Conservation (phyloP, 805 yeast species). For the Metschnikowia corniflorae region DNA sequence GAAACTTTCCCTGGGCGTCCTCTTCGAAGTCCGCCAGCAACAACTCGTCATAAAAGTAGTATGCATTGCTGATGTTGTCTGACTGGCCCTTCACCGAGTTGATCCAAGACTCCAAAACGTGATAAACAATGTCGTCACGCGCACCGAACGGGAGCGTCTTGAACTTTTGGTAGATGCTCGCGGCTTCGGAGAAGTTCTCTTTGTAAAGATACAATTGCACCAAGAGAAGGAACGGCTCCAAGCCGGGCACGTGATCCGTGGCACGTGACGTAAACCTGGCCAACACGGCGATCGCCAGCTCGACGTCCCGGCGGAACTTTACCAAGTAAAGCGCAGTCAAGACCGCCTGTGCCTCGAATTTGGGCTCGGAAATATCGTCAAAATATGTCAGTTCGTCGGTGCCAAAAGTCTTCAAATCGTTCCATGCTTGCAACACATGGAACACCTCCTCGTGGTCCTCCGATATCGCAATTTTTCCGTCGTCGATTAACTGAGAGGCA, state of each 20-base stretch:
- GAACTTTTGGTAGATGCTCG: slow-evolving; percentile 30
- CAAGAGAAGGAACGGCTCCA: slow-evolving; percentile 40
- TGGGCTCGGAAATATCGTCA: slow-evolving; percentile 34
- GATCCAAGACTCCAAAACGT: slow-evolving; percentile 74
- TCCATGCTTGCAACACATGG: slow-evolving; percentile 40
- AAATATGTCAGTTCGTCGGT: slow-evolving; percentile 42
- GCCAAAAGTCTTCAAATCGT: slow-evolving; percentile 41
- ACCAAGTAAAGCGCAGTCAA: slow-evolving; percentile 39
- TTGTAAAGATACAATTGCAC: slow-evolving; percentile 38
- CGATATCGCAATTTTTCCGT: slow-evolving; percentile 32
- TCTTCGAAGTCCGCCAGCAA: slow-evolving; percentile 47
- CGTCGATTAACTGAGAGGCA: slow-evolving; percentile 37
- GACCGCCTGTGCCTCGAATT: slow-evolving; percentile 40
- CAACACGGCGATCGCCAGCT: slow-evolving; percentile 34
- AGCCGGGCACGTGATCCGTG: slow-evolving; percentile 26
- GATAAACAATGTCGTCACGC: slow-evolving; percentile 68
- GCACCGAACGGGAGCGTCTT: slow-evolving; percentile 32
- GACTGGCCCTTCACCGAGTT: slow-evolving; percentile 37
- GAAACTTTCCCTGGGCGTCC: slow-evolving; percentile 33
- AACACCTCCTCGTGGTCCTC: slow-evolving; percentile 31
- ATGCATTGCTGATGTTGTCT: slow-evolving; percentile 39
- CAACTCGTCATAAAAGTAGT: slow-evolving; percentile 77
- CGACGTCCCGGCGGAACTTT: slow-evolving; percentile 32
- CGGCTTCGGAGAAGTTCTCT: slow-evolving; percentile 35
- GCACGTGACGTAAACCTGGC: slow-evolving; percentile 22